These are phyloP conservation scores for Pseudomonodictys pantanalensis DNA, from an alignment of 495 filamentous ascomycete species.

Conservation along the genomic window DNA sequence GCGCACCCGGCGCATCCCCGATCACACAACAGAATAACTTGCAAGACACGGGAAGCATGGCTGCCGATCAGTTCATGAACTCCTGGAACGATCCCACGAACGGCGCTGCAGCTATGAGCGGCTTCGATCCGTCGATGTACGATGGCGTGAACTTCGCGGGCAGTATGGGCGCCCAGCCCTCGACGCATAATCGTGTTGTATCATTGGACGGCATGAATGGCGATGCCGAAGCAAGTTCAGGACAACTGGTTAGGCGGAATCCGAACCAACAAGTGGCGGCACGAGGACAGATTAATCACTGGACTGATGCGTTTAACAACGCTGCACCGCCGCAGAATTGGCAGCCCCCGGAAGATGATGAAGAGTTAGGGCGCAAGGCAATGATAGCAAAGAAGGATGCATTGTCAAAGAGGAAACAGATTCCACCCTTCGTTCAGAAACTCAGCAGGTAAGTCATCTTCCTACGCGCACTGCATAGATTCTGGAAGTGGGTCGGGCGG, in stretches of 20 bases:
- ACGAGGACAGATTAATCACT: conserved; percentile 13
- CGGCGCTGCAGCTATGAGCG: not conserved
- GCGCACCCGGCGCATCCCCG: conserved; percentile 32
- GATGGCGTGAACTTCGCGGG: conserved; percentile 13
- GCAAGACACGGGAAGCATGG: conserved; percentile 7
- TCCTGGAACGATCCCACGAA: conserved; percentile 21
- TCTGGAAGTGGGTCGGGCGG: too few species aligned
- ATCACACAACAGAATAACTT: conserved; percentile 13
- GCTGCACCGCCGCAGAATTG: conserved; percentile 9
- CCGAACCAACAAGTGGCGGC: conserved; percentile 32
- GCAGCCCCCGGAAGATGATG: conserved; percentile 56
- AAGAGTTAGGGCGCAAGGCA: conserved; percentile 73
- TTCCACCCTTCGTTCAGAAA: conserved; percentile 98
- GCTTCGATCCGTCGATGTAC: conserved; percentile 23
- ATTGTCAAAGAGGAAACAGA: conserved; percentile 83
- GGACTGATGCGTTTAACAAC: conserved; percentile 22
- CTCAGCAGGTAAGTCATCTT: conserved; percentile 76
- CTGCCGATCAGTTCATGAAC: conserved; percentile 13
- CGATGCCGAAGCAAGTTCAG: not conserved
- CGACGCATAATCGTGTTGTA: conserved; percentile 23
- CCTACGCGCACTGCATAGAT: too few species aligned
- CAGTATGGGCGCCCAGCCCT: not conserved
- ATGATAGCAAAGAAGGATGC: conserved; percentile 75
- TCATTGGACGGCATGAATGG: conserved; percentile 23
- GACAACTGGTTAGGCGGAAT: conserved; percentile 31